A percentile compares a stretch with the other conserved stretches of the same genome.
These are phyloP conservation scores for Maudiozyma pseudohumilis DNA, from an alignment of 805 yeast genomes.

Conservation along the genomic window DNA sequence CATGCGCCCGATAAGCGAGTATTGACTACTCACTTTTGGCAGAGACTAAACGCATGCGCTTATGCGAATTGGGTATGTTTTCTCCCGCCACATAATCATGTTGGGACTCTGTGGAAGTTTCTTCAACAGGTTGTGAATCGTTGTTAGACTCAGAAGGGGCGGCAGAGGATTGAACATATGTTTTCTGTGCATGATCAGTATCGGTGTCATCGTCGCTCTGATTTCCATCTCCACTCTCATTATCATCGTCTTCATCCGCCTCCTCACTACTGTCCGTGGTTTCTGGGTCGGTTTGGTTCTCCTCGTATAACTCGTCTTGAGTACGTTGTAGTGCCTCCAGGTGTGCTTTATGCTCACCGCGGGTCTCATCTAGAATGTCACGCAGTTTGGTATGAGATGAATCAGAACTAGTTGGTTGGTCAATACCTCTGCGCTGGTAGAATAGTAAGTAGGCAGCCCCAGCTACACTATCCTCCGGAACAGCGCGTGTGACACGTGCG, in stretches of 20 bases:
- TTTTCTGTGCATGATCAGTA: no score
- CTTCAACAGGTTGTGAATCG: conserved; percentile 9
- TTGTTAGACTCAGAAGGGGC: background rate
- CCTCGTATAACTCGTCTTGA: conserved; percentile 22
- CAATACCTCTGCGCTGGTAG: conserved; percentile 45
- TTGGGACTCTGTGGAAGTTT: conserved; percentile 12
- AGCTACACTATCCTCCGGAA: conserved; percentile 51
- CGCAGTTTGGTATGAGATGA: conserved; percentile 40
- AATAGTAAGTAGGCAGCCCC: conserved; percentile 84
- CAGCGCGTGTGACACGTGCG: conserved; percentile 53
- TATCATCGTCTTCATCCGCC: background rate
- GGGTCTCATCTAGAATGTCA: conserved; percentile 34
- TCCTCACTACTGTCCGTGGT: conserved; percentile 11
- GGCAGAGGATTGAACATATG: no score
- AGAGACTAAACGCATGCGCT: no score
- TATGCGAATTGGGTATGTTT: no score
- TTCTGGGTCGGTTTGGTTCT: conserved; percentile 19
- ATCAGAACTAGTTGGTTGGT: conserved; percentile 9
- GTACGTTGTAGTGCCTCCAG: conserved; percentile 15
- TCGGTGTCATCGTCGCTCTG: conserved; percentile 7
- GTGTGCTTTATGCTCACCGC: conserved; percentile 24
- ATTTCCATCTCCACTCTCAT: conserved; percentile 8
- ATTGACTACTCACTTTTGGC: no score
- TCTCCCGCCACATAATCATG: no score
- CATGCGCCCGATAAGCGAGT: no score